Evolutionary conservation across 2,329 filamentous ascomycete genomes (phyloP).

Genomic region (Ampelomyces quisqualis): DNA sequence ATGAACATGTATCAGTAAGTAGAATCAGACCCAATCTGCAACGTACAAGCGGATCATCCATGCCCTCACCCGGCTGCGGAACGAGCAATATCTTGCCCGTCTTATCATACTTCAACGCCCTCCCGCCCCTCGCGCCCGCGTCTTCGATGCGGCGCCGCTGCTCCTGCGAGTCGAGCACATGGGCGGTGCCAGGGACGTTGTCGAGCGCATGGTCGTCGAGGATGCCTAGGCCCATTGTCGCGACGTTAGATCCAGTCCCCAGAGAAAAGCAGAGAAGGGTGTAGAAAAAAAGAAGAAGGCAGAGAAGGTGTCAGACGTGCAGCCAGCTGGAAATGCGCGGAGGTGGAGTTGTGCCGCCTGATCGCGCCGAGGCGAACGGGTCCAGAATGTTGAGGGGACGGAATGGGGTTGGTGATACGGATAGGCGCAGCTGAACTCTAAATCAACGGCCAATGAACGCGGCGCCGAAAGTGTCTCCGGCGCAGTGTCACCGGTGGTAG

Average conservation of each 20-base stretch:
- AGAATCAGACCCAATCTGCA: background rate
- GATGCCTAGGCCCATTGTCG: slow-evolving; percentile 68
- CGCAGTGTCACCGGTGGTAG: background rate
- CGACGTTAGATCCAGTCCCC: background rate
- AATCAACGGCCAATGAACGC: background rate
- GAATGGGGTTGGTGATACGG: background rate
- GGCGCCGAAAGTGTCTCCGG: background rate
- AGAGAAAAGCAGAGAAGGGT: background rate
- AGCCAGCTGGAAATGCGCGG: background rate
- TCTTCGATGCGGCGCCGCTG: slow-evolving; percentile 30
- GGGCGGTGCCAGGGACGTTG: slow-evolving; percentile 64
- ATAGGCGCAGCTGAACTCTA: background rate
- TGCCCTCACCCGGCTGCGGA: slow-evolving; percentile 87
- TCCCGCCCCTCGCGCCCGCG: slow-evolving; percentile 28
- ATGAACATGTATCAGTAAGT: background rate
- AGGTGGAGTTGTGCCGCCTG: slow-evolving; percentile 2
- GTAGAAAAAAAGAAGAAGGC: background rate
- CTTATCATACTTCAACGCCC: slow-evolving; percentile 69
- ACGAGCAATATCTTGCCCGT: slow-evolving; percentile 76
- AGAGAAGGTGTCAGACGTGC: background rate
- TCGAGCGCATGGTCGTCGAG: slow-evolving; percentile 66
- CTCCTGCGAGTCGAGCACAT: slow-evolving; percentile 38
- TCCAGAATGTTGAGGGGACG: background rate
- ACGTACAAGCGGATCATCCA: slow-evolving; percentile 76
- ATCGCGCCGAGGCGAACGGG: background rate